Base-by-base conservation (phyloP, 2,329 filamentous ascomycete species). In the Ophiocordyceps polyrhachis-furcata region DNA sequence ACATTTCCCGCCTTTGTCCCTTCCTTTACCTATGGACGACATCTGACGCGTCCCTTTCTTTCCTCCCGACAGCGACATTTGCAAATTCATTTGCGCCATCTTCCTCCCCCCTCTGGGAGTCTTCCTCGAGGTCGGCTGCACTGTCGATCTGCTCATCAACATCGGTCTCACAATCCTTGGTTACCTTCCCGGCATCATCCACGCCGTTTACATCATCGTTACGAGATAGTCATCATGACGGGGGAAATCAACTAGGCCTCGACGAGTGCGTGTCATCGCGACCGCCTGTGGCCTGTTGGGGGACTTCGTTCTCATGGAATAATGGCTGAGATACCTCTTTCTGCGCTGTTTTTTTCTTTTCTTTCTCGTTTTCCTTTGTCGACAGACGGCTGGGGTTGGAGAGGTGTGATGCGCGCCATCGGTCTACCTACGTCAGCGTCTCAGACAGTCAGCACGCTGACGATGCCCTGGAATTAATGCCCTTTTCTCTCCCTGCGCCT, bases 111-210 rank as follows among this genome's bases (percentile, higher is more conserved):
- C 87, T 61, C 68, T 94, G 46, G 87, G 87, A 69, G 87, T 94
- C 62, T 91, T 93, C 75, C 83, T 94, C 54, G 87, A 94, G 80
- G 79, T 82, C 55, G 87, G 87, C 57, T 93, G 87, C 68, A 81
- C 81, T 60, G 77, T 80, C 53, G 84, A 93, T 62, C 71, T 94
- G 58, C 71, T 89, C 65, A 93, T 94, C 76, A 93, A 93, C 79
- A 84, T 93, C 65, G 73, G 87, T 58, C 69, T 93, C 66, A 93
- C 85, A 55, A 76, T 85, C 55, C 70, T 86, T 54, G 70, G 69
- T 72, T 71, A 71, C 60, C 73, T 88, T 57, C 82, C 81, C 51
- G 83, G 86, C 64, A 88, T 93, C 68, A 85, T 93, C 63, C 87
- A 94, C 71, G 87, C 87, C 49, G 68, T 93, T 69, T 93, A 91